Base-by-base conservation (phyloP, 495 filamentous ascomycete species). In the Penicillium alfredii region DNA sequence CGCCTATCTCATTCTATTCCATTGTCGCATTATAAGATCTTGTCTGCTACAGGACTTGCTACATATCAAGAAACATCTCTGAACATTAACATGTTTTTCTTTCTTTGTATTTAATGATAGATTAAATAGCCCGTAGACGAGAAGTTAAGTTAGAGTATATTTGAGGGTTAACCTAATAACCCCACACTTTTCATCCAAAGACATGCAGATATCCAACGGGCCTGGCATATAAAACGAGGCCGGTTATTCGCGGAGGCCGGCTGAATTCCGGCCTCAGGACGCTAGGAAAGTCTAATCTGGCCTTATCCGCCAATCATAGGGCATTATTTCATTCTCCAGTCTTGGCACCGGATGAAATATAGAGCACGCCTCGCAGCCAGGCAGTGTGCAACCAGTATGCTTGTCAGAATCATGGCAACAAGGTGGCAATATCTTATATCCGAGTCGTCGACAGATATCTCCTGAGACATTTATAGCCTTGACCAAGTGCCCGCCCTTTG, bases 171-270 rank as follows among this genome's bases (percentile, higher is more conserved):
- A 25, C 23, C 23, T 25, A 23, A 23, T 23, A 25, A 25, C 8
- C 23, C 8, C 11, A 25, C 1, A 9, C 8, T 4, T n/a, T 7
- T 25, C 23, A 8, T n/a, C 8, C 2, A 7, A 1, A 4, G n/a
- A 7, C 22, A 24, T n/a, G 22, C n/a, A 8, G n/a, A 4, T 24
- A 24, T 2, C 22, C 22, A 24, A n/a, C n/a, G n/a, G n/a, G n/a
- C n/a, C n/a, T n/a, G n/a, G n/a, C 22, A 4, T 8, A 1, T 25
- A 25, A 25, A 25, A 8, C 11, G 23, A 25, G 47, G 33, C 47
- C 65, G 65, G 65, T 34, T 67, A 69, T 49, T 49, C 37, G 38
- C 66, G 66, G 66, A 65, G 64, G 64, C 64, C 64, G 61, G 63
- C 35, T 46, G 34, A 47, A 64, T 66, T 64, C 63, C 64, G 66